Evolutionary conservation across 208 protist species (phyloP), one percentile per base, ranked within the genome.

Genomic region (Histomonas meleagridis): DNA sequence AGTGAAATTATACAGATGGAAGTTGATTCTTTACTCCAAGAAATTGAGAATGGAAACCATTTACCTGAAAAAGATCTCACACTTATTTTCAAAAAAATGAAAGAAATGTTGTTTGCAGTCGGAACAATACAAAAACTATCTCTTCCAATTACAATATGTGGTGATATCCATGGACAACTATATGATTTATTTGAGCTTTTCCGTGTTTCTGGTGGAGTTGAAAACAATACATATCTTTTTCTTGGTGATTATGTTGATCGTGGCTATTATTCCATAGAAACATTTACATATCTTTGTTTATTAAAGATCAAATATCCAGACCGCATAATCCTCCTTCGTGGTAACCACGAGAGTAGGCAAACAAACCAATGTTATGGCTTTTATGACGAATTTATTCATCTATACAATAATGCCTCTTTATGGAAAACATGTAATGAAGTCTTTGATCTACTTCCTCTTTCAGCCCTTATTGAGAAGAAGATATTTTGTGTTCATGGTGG

Each of bases 351-450:
- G n/a, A 32, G 60, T n/a, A 10, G 60, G 3, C 16, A 10, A n/a
- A 26, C n/a, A 5, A 65, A 65, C 23, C 7, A 12, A 10, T n/a
- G 16, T n/a, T 65, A 65, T n/a, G 60, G 60, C 16, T 65, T 65
- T 65, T 65, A 65, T 65, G 60, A 65, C 3, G 60, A 65, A n/a
- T n/a, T 10, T 28, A 26, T 65, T 65, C 23, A n/a, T 12, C 16
- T 3, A 65, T 65, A n/a, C 23, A 26, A 26, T 28, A 10, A 65
- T n/a, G 60, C 60, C 7, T 10, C 21, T 26, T 5, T n/a, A 7
- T 65, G 60, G 60, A n/a, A 65, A 90, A 96, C 95, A 91, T 96
- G 95, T 92, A 96, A 94, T 43, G 92, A 95, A 55, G 93, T 65
- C 23, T 65, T 65, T 28, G 60, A 65, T 65, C 7, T 65, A 5